These are phyloP conservation scores for Fistulinella staudtii DNA, from an alignment of 1,284 basidiomycete species.

Conservation along the genomic window DNA sequence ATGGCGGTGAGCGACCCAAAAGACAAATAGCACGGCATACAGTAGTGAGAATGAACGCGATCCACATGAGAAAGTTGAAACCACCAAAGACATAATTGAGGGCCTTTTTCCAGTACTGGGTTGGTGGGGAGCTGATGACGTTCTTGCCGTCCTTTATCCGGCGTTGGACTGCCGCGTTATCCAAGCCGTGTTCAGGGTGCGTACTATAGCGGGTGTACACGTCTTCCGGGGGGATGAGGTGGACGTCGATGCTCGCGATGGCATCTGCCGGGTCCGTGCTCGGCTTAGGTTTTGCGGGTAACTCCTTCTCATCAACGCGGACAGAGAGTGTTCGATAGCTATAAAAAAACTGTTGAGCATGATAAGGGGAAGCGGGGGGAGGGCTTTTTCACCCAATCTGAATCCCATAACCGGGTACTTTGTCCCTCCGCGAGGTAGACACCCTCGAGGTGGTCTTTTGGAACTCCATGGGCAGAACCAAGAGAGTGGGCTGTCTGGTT, in stretches of 20 bases:
- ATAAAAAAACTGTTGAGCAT: background rate
- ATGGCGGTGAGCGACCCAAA: background rate
- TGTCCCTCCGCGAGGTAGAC: constrained; percentile 16
- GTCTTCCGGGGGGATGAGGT: constrained; percentile 39
- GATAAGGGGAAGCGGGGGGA: fast-evolving
- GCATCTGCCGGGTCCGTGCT: constrained; percentile 35
- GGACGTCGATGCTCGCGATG: constrained; percentile 46
- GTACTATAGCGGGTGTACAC: constrained; percentile 44
- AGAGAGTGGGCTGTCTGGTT: background rate
- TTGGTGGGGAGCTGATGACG: constrained; percentile 45
- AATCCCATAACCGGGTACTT: constrained; percentile 27
- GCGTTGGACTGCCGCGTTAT: constrained; percentile 39
- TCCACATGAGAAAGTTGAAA: constrained; percentile 52
- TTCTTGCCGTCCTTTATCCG: constrained; percentile 45
- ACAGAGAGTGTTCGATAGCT: constrained; percentile 45
- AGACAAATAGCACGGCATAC: constrained; percentile 29
- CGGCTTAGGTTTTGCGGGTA: background rate
- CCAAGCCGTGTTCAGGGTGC: constrained; percentile 43
- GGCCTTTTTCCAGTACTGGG: constrained; percentile 44
- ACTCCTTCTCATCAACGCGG: constrained; percentile 35
- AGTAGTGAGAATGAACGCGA: constrained; percentile 45
- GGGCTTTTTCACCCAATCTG: constrained; percentile 23
- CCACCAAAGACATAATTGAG: constrained; percentile 52
- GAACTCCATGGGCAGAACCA: constrained; percentile 2
- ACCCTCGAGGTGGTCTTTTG: constrained; percentile 19